Evolutionary conservation across 345 rosid genomes (phyloP).

Genomic region (Rhodomyrtus tomentosa): DNA sequence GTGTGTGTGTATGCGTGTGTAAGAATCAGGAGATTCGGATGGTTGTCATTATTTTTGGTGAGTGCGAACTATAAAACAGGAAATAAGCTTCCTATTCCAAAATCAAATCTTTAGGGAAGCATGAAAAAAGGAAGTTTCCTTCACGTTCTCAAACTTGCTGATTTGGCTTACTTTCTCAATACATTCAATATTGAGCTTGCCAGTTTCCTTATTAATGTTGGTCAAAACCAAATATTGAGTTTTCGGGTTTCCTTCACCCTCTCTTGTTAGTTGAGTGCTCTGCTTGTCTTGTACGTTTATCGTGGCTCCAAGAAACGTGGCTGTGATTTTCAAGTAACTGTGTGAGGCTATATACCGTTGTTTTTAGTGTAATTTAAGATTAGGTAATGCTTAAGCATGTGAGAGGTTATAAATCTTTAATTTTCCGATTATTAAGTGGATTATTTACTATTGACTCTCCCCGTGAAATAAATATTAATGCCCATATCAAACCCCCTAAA

Average conservation of each 20-base stretch:
- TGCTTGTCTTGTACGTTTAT: neutral
- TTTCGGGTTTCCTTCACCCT: too few relatives aligned
- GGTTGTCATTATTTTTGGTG: neutral
- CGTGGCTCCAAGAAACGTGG: neutral
- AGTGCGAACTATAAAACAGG: neutral
- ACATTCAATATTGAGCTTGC: neutral
- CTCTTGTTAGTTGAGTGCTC: neutral
- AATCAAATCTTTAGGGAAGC: neutral
- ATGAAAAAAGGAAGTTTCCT: neutral
- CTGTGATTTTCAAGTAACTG: neutral
- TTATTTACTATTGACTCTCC: neutral
- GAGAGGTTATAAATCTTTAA: neutral
- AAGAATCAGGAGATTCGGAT: neutral
- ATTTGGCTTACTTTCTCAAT: neutral
- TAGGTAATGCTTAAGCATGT: neutral
- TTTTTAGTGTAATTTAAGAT: neutral
- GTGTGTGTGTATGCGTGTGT: too few relatives aligned
- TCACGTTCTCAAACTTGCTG: neutral
- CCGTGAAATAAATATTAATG: rapidly evolving
- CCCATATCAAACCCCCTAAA: neutral
- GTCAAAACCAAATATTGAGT: neutral
- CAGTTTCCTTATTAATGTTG: neutral
- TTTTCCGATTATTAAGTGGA: neutral
- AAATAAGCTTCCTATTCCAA: neutral
- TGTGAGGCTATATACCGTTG: neutral